phyloP scores from a whole-genome alignment of 2,329 filamentous ascomycete species.

The Fusarium albosuccineum region DNA sequence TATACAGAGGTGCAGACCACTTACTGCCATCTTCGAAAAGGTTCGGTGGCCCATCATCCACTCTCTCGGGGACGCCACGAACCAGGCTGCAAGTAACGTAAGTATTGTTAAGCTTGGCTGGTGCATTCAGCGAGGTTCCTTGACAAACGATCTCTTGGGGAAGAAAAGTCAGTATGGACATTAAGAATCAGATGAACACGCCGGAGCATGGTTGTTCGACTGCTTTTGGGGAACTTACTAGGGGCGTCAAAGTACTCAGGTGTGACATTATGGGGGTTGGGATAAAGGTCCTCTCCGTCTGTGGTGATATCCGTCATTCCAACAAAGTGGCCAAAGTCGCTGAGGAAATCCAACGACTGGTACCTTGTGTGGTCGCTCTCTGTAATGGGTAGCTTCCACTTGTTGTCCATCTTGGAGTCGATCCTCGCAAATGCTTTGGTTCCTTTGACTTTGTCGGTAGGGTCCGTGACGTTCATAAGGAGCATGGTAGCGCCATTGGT shows the following conservation, averaged over 20 bases:
- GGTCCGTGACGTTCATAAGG: conserved; percentile 55
- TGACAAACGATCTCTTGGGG: conserved; percentile 1
- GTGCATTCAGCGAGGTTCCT: conserved; percentile 11
- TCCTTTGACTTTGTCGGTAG: conserved; percentile 14
- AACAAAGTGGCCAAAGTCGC: conserved; percentile 16
- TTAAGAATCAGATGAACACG: neutral
- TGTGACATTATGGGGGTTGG: conserved; percentile 23
- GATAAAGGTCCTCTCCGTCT: conserved; percentile 4
- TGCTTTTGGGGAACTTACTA: conserved; percentile 9
- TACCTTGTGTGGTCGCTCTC: conserved; percentile 15
- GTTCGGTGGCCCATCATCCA: conserved; percentile 50
- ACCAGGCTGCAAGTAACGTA: conserved; percentile 47
- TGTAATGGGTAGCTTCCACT: conserved; percentile 27
- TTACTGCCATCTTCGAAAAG: conserved; percentile 55
- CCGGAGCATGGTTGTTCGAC: neutral
- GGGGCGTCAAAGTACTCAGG: conserved; percentile 1
- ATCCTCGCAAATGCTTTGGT: conserved; percentile 24
- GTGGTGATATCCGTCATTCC: neutral
- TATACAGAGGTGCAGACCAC: conserved; percentile 59
- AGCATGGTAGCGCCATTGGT: conserved; percentile 56
- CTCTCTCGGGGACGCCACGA: conserved; percentile 53
- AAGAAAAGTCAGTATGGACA: neutral
- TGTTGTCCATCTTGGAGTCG: conserved; percentile 20
- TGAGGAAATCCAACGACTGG: conserved; percentile 17
- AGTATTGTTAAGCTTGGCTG: conserved; percentile 25